phyloP scores from a whole-genome alignment of 148 eudicot species.

The Chenopodium quinoa region DNA sequence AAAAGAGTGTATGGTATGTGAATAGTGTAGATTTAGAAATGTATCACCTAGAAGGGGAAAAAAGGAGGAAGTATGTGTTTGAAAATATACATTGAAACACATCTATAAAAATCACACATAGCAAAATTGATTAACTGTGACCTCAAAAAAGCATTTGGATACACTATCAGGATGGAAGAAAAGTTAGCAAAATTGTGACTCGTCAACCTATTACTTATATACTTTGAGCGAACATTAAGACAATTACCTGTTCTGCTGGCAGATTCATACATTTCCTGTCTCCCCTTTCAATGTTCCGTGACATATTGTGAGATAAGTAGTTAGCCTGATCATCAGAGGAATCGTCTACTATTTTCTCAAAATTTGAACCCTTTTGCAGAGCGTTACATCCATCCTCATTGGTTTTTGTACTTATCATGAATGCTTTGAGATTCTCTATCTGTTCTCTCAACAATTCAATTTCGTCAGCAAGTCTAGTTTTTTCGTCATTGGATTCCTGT shows the following conservation, averaged over 20 bases:
- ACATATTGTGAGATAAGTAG: neutral
- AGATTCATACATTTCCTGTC: conserved; percentile 17
- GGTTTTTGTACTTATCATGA: conserved; percentile 24
- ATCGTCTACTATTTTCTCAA: conserved; percentile 14
- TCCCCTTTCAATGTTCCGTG: conserved; percentile 7
- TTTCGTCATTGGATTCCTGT: conserved; percentile 55
- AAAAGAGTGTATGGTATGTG: no score
- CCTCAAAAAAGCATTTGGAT: neutral
- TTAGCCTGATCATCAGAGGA: conserved; percentile 20
- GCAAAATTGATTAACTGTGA: neutral
- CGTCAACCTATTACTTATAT: neutral
- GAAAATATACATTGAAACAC: neutral
- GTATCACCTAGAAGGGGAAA: no score
- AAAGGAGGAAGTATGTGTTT: no score
- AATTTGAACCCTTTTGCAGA: conserved; percentile 18
- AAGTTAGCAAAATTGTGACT: neutral
- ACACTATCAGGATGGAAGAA: neutral
- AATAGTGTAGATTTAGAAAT: no score
- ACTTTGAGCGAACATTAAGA: neutral
- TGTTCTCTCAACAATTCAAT: conserved; percentile 43
- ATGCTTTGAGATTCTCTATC: conserved; percentile 39
- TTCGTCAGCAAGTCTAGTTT: conserved; percentile 41
- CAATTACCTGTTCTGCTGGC: conserved; percentile 44
- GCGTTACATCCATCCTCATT: conserved; percentile 25
- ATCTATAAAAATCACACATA: neutral